phyloP scores from a whole-genome alignment of 176 grass and related monocot genomes.

The Pharus latifolius region DNA sequence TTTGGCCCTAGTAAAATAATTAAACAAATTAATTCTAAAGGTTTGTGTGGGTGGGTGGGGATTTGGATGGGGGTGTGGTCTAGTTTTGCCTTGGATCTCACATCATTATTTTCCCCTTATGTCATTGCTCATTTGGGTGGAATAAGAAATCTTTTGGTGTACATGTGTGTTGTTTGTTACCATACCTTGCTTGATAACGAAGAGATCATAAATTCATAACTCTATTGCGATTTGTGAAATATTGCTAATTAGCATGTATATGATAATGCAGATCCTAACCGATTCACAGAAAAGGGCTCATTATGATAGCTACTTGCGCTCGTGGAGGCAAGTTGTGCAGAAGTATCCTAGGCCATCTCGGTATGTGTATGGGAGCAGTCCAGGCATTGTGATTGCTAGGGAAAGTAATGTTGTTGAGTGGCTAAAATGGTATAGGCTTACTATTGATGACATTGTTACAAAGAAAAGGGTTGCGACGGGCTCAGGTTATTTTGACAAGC shows the following conservation, averaged over 20 bases:
- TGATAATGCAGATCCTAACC: conserved; percentile 62
- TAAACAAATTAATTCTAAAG: too few relatives aligned
- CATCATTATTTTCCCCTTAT: too few relatives aligned
- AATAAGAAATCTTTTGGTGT: background rate
- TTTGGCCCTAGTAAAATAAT: background rate
- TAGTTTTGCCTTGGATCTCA: too few relatives aligned
- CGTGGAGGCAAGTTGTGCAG: conserved; percentile 36
- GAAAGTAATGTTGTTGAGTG: conserved; percentile 88
- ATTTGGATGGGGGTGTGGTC: too few relatives aligned
- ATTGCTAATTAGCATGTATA: background rate
- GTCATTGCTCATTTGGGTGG: background rate
- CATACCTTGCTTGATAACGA: background rate
- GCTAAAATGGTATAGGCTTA: conserved; percentile 89
- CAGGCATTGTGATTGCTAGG: conserved; percentile 39
- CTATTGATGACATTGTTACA: conserved; percentile 64
- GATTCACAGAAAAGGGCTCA: conserved; percentile 71
- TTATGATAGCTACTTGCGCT: conserved; percentile 64
- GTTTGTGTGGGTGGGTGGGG: too few relatives aligned
- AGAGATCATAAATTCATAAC: background rate
- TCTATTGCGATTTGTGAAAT: conserved; percentile 1
- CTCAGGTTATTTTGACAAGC: conserved; percentile 65
- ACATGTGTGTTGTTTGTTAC: background rate
- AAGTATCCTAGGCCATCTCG: conserved; percentile 38
- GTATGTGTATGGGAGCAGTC: conserved; percentile 30
- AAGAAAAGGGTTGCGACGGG: conserved; percentile 58